phyloP scores from a whole-genome alignment of 805 yeast genomes.

The Saccharomyces mikatae region DNA sequence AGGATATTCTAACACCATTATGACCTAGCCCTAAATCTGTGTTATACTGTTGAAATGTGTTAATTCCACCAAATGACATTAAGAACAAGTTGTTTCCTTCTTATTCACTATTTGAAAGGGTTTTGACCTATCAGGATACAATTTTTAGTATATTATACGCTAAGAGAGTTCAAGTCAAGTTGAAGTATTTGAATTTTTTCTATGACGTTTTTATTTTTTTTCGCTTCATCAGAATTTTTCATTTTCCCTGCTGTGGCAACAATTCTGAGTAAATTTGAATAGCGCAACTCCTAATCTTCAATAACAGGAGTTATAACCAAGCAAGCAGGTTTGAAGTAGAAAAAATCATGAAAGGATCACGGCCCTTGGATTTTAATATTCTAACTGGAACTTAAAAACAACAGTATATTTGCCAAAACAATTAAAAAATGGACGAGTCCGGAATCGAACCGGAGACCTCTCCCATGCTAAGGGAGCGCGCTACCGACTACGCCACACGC shows the following conservation, averaged over 20 bases:
- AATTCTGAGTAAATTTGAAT: not conserved
- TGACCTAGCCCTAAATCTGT: constrained; percentile 32
- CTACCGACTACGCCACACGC: not conserved
- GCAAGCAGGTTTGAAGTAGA: too few species aligned
- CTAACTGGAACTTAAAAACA: too few species aligned
- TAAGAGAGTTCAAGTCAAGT: not conserved
- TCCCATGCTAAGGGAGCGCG: not conserved
- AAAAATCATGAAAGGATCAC: too few species aligned
- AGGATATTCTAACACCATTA: constrained; percentile 47
- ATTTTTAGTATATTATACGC: not conserved
- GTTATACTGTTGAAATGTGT: constrained; percentile 21
- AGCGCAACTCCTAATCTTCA: not conserved
- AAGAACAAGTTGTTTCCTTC: not conserved
- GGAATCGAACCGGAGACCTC: not conserved
- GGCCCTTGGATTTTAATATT: too few species aligned
- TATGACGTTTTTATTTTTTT: not conserved
- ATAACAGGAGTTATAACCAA: too few species aligned
- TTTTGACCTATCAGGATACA: not conserved
- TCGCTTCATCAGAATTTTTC: not conserved
- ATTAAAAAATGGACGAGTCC: not conserved
- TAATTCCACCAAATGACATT: constrained; percentile 26
- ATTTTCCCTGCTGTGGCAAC: not conserved
- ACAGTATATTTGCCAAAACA: too few species aligned
- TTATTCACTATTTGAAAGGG: not conserved
- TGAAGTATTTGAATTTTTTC: not conserved